Evolutionary conservation across 2,329 filamentous ascomycete genomes (phyloP), one percentile per base, ranked within the genome.

Genomic region (Bipolaris sorokiniana): DNA sequence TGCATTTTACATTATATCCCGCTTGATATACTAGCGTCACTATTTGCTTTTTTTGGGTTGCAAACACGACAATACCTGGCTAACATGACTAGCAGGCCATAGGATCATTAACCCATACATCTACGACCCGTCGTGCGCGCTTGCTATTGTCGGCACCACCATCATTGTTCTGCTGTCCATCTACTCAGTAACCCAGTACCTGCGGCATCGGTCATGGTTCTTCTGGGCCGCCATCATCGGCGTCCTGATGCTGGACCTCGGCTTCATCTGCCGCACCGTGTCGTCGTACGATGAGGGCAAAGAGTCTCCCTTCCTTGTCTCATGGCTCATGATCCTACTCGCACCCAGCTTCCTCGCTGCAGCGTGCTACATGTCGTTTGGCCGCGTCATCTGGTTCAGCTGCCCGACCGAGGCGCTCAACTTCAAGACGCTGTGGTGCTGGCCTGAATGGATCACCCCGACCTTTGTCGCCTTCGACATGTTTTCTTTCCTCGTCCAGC

Each of bases 181-280:
- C 48, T 61, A 69, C 46, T 70, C 72, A 11, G 40, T 73, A 34
- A 73, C 74, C 47, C 72, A 75, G 52, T 74, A 70, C 53, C 51
- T 74, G 33, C 72, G 72, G n/a, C 65, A 74, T 38, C 65, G 65
- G 34, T 70, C 73, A 60, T 76, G 70, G 67, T 76, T 76, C 57
- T 74, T 75, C 65, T 75, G 72, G 72, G 64, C 72, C 0, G 67
- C 68, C 48, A 62, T 75, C 40, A 71, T 73, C 50, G 72, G 62
- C 49, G 62, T 76, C 5, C 7, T 71, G 20, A 75, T 84, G 66
- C 82, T 86, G 63, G 69, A 74, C 0, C 73, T 85, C 18, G 84
- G 84, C 15, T 86, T 85, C 63, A 67, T 83, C 37, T 82, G 79
- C 11, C 81, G 84, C 51, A 71, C 79, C 4, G 62, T 82, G 20